Percentiles rank a stretch among this genome's conserved stretches.
Evolutionary conservation across 164 flowering plant genomes (phyloP).

Genomic region (Vitis rotundifolia): DNA sequence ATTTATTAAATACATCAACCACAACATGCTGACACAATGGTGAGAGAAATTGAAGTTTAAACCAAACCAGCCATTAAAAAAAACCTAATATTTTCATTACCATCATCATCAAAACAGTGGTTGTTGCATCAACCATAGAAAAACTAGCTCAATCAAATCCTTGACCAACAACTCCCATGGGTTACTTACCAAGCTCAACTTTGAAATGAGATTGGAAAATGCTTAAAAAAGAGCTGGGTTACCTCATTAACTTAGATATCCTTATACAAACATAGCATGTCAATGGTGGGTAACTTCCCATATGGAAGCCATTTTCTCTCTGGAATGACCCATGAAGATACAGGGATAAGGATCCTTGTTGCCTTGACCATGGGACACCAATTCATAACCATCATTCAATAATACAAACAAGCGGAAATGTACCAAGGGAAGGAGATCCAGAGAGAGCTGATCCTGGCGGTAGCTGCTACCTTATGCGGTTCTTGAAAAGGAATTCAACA

Average conservation of each 20-base stretch:
- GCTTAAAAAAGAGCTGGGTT: too few relatives aligned
- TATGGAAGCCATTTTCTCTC: not conserved
- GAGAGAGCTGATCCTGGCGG: not conserved
- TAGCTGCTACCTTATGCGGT: constrained; percentile 50
- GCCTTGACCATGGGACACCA: not conserved
- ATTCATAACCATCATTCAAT: not conserved
- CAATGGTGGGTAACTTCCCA: not conserved
- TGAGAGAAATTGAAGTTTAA: too few relatives aligned
- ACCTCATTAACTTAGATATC: not conserved
- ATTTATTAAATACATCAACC: too few relatives aligned
- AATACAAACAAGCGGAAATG: not conserved
- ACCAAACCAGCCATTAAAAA: too few relatives aligned
- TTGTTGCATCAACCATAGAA: too few relatives aligned
- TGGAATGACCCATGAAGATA: not conserved
- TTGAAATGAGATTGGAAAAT: too few relatives aligned
- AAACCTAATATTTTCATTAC: too few relatives aligned
- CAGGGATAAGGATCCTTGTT: not conserved
- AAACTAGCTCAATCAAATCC: too few relatives aligned
- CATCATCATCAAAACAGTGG: too few relatives aligned
- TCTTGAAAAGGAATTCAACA: constrained; percentile 67
- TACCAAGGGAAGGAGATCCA: not conserved
- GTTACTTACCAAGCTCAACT: too few relatives aligned
- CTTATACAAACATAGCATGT: not conserved
- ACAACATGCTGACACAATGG: too few relatives aligned
- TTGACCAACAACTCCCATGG: too few relatives aligned